Conservation (phyloP, 352 stramenopile genomes). For the Nothophytophthora sp. region DNA sequence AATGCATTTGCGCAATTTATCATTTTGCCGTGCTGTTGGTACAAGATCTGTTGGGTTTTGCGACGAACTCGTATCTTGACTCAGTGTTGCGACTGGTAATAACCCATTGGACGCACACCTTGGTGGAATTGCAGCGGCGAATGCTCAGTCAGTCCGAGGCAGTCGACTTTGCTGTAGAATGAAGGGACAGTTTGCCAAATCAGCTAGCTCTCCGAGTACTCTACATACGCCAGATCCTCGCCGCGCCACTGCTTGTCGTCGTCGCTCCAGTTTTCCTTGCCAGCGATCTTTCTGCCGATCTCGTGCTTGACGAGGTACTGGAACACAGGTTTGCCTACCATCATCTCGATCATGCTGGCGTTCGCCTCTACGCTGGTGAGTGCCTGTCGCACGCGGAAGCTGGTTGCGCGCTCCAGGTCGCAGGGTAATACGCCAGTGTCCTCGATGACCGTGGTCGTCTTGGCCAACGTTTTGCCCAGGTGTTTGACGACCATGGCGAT, state of each 20-base stretch:
- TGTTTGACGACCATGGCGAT: conserved; percentile 74
- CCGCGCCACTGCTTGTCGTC: conserved; percentile 67
- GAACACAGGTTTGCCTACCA: conserved; percentile 67
- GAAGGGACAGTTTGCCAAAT: conserved; percentile 6
- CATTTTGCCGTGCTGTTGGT: background rate
- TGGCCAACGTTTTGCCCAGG: conserved; percentile 58
- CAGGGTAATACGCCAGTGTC: conserved; percentile 69
- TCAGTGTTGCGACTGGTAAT: conserved; percentile 45
- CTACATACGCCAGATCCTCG: conserved; percentile 69
- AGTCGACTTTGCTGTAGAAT: conserved; percentile 4
- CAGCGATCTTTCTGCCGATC: conserved; percentile 60
- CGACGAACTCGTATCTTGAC: conserved; percentile 47
- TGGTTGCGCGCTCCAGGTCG: conserved; percentile 67
- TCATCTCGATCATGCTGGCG: conserved; percentile 49
- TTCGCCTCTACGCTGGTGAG: conserved; percentile 35
- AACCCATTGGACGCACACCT: conserved; percentile 63
- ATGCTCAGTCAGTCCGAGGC: conserved; percentile 72
- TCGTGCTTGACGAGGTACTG: conserved; percentile 64
- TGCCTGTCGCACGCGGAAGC: conserved; percentile 60
- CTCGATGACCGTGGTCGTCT: conserved; percentile 68
- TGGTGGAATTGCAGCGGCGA: conserved; percentile 67
- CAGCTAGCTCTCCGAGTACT: conserved; percentile 62
- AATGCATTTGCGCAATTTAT: background rate
- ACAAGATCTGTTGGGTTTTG: conserved; percentile 14
- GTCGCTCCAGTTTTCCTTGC: conserved; percentile 55